Percentiles rank a stretch among this genome's conserved stretches.
These are phyloP conservation scores for Verruconis gallopava DNA, from an alignment of 2,329 filamentous ascomycete genomes.

Conservation along the genomic window DNA sequence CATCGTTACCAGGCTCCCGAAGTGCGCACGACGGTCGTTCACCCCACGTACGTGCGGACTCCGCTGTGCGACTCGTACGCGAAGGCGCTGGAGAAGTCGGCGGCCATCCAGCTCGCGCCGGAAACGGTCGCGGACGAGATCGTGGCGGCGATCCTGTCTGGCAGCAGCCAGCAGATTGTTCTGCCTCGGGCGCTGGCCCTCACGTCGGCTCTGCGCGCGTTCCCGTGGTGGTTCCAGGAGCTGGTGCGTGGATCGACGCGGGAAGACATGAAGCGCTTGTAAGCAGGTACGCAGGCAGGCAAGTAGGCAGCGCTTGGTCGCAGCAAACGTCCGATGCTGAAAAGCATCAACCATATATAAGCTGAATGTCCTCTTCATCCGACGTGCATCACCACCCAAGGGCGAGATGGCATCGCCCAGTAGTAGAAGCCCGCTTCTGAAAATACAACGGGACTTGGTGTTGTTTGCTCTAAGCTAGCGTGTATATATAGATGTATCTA, in stretches of 20 bases:
- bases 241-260: slow-evolving; percentile 13
- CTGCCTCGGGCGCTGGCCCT: slow-evolving; percentile 23
- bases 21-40: slow-evolving; percentile 14
- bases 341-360: too few relatives aligned
- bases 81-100: slow-evolving; percentile 12
- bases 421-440: too few relatives aligned
- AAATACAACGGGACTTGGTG: too few relatives aligned
- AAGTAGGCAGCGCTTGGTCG: too few relatives aligned
- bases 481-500: too few relatives aligned
- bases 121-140: slow-evolving; percentile 34
- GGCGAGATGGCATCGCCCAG: too few relatives aligned
- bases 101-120: slow-evolving; percentile 17
- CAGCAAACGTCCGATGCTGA: too few relatives aligned
- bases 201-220: slow-evolving; percentile 27
- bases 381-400: too few relatives aligned
- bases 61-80: slow-evolving; percentile 27
- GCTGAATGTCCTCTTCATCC: too few relatives aligned
- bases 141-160: slow-evolving; percentile 36
- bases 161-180: slow-evolving; percentile 36
- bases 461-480: too few relatives aligned
- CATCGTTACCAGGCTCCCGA: slow-evolving; percentile 20
- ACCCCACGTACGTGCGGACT: slow-evolving; percentile 37
- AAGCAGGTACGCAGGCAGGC: too few relatives aligned
- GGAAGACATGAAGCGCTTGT: slow-evolving; percentile 3
- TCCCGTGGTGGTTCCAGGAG: slow-evolving; percentile 39